Percentiles rank a stretch among this genome's conserved stretches.
Conservation (phyloP, 2,329 filamentous ascomycete genomes). For the Trematosphaeria pertusa region DNA sequence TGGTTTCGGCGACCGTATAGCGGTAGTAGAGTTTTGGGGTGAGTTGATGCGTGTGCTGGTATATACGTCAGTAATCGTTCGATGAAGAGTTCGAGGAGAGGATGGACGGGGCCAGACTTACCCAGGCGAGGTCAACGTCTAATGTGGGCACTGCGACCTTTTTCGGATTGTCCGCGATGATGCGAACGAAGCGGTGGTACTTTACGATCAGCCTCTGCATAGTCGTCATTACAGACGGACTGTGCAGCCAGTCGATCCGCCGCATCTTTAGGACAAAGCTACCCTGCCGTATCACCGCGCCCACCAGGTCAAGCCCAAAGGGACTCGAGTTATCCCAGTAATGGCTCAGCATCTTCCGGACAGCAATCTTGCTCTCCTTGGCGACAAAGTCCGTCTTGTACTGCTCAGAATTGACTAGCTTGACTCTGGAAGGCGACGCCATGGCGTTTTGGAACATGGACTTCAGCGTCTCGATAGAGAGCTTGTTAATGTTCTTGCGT, state of each 20-base stretch:
- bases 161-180: constrained; percentile 60
- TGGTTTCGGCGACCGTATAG: constrained; percentile 58
- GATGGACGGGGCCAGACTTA: constrained; percentile 11
- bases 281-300: constrained; percentile 71
- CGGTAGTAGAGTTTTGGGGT: constrained; percentile 67
- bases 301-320: constrained; percentile 70
- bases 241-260: constrained; percentile 79
- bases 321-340: constrained; percentile 73
- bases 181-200: constrained; percentile 67
- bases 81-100: neutral
- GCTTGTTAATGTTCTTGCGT: constrained; percentile 27
- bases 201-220: constrained; percentile 70
- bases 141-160: constrained; percentile 71
- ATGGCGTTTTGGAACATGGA: constrained; percentile 14
- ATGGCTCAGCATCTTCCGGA: constrained; percentile 72
- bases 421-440: constrained; percentile 21
- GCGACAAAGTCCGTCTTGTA: constrained; percentile 13
- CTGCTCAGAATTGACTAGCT: constrained; percentile 47
- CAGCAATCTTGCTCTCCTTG: constrained; percentile 45
- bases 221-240: constrained; percentile 67
- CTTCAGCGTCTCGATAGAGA: constrained; percentile 24
- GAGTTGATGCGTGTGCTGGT: constrained; percentile 77
- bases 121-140: constrained; percentile 76
- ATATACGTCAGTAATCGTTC: neutral
- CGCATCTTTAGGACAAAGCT: constrained; percentile 75